Conservation (phyloP, 306 rosid genomes). For the Ormosia emarginata region DNA sequence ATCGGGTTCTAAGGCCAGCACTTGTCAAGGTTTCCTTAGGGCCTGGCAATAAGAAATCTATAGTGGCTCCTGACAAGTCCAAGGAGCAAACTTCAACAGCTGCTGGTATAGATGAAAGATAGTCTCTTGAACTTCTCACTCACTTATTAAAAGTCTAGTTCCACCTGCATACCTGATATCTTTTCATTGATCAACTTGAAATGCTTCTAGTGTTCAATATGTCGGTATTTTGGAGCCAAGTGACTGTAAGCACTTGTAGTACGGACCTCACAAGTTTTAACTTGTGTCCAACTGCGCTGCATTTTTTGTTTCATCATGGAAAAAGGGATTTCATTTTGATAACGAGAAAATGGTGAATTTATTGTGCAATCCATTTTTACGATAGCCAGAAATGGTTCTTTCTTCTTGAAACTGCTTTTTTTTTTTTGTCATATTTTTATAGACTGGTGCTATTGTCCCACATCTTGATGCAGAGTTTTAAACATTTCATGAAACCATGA, state of each 20-base stretch:
- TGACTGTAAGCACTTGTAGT: slow-evolving; percentile 6
- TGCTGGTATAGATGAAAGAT: slow-evolving; percentile 57
- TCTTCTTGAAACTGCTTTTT: not conserved
- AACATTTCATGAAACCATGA: not conserved
- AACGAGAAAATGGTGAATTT: not conserved
- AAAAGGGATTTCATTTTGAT: not conserved
- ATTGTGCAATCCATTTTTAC: slow-evolving; percentile 1
- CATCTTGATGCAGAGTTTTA: not conserved
- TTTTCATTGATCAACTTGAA: slow-evolving; percentile 10
- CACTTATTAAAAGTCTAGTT: slow-evolving; percentile 11
- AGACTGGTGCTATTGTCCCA: not conserved
- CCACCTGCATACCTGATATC: not conserved
- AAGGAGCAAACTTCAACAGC: slow-evolving; percentile 55
- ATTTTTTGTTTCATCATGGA: not conserved
- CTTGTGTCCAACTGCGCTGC: slow-evolving; percentile 4
- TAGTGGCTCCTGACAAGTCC: slow-evolving; percentile 31
- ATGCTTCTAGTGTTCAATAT: slow-evolving; percentile 2
- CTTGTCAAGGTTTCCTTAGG: slow-evolving; percentile 81
- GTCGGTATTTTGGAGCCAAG: not conserved
- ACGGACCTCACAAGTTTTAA: not conserved
- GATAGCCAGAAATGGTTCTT: not conserved
- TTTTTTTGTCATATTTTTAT: not conserved
- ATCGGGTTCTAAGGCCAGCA: slow-evolving; percentile 81
- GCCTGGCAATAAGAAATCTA: slow-evolving; percentile 52
- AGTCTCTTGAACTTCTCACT: slow-evolving; percentile 12